Evolutionary conservation across 1,139 yeast genomes (phyloP).

Genomic region (Pichia sp.): DNA sequence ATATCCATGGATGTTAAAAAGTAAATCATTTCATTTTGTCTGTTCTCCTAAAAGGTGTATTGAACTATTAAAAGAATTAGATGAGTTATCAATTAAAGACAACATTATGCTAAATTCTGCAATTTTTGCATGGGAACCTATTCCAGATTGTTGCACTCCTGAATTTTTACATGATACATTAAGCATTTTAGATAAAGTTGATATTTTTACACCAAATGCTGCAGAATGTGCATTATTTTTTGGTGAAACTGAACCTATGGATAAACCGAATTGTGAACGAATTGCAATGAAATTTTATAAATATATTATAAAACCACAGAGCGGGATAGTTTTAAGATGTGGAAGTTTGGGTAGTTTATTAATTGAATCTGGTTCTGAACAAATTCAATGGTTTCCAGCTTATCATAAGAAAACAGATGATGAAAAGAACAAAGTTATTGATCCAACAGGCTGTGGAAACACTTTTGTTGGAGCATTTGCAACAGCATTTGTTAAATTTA

Average conservation of each 20-base stretch:
- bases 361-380: constrained; percentile 8
- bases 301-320: constrained; percentile 32
- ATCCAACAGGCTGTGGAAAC: constrained; percentile 95
- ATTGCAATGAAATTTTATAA: constrained; percentile 40
- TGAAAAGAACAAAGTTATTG: constrained; percentile 43
- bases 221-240: constrained; percentile 69
- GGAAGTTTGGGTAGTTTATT: constrained; percentile 62
- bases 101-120: constrained; percentile 24
- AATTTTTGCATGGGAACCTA: constrained; percentile 73
- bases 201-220: constrained; percentile 75
- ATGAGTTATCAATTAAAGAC: neutral
- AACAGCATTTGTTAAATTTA: constrained; percentile 47
- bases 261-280: constrained; percentile 34
- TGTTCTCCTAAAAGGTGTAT: constrained; percentile 62
- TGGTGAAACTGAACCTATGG: constrained; percentile 40
- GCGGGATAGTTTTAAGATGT: constrained; percentile 59
- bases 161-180: constrained; percentile 41
- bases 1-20: constrained; percentile 33
- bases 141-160: constrained; percentile 65
- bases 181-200: constrained; percentile 42
- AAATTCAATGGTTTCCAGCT: constrained; percentile 52
- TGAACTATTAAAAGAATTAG: constrained; percentile 8
- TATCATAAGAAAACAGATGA: constrained; percentile 45
- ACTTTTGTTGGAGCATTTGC: constrained; percentile 79
- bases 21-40: constrained; percentile 61